Base-by-base conservation (phyloP, 192 early-diverging fungal species). In the Oehlia diaphana region DNA sequence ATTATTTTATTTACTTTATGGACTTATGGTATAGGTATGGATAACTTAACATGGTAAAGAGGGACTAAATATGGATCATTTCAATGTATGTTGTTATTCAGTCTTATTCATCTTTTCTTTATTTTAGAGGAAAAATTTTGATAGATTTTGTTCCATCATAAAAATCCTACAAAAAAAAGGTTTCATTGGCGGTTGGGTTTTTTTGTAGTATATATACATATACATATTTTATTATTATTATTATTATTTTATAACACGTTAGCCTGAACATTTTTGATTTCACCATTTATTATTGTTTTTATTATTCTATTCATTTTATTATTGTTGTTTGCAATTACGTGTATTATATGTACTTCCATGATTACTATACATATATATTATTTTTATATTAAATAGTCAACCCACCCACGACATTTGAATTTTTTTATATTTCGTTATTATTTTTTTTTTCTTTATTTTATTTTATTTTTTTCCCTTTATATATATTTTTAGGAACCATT, bases 1-100 rank as follows among this genome's bases (percentile, higher is more conserved):
- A 58, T 58, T 58, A 58, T 58, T 58, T 58, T 58, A 58, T 58
- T 58, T 58, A 58, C 50, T 58, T 58, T 58, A 58, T 58, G 50
- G 50, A 58, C 50, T 58, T 58, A 4, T 58, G 50, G 50, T 58
- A 58, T 58, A 58, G 50, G 50, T 58, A 58, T 58, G 50, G 50
- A 58, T 19, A 58, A 58, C 16, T 58, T 58, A 14, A 16, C 14
- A 50, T 58, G 50, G 50, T 58, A 58, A 58, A 58, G 13, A 16
- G 50, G 50, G 50, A 19, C 50, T 21, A 58, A 58, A 58, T 58
- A 19, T 58, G 50, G 50, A 58, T 21, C 50, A 58, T 2, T 58
- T 58, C 50, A 14, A 58, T 58, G 50, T 58, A 58, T 19, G 50
- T 58, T 58, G 13, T 14, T 58, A 19, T 58, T 19, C 50, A 14